Base-by-base conservation (phyloP, 257 asterid genomes). In the Petunia secreta region DNA sequence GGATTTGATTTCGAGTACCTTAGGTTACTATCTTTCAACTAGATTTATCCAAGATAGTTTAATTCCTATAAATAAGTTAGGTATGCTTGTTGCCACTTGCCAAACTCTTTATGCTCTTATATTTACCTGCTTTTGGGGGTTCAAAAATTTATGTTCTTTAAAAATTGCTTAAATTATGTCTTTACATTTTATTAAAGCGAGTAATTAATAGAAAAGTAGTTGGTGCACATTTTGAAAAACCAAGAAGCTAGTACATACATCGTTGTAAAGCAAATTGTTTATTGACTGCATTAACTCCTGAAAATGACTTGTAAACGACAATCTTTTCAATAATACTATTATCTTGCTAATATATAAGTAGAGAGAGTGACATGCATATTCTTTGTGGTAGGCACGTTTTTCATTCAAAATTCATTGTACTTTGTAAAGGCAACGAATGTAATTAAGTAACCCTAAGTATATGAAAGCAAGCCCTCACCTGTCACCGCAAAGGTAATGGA, bases 351-450 rank as follows among this genome's bases (percentile, higher is more conserved):
- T 69, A 16, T 25, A 69, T 16, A 44, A 4, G 25, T 68, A 2
- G 50, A 8, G 46, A 34, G 44, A 34, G 36, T 10, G 46, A 46
- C 43, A 34, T 2, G 50, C 36, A 50, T 34, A 34, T 34, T 71
- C 62, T 71, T 71, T 50, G 78, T 50, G 78, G 78, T 1, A 34
- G 78, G 46, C 62, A 50, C 78, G 78, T 50, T 50, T 34, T 46
- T 46, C 59, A 46, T 16, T 0, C 25, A 25, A 46, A 1, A 69
- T 46, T 58, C 59, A 34, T 69, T 69, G 40, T 55, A 34, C 62
- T 4, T 55, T 55, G 62, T n/a, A 68, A 43, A n/a, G 43, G n/a
- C n/a, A 43, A 68, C 34, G 25, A 55, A 55, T 52, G 25, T 25
- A 25, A 11, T 52, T 9, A 52, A 52, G 25, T 25, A 25, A 25